Conservation (phyloP, 108 stramenopile genomes). For the Skeletonema costatum region DNA sequence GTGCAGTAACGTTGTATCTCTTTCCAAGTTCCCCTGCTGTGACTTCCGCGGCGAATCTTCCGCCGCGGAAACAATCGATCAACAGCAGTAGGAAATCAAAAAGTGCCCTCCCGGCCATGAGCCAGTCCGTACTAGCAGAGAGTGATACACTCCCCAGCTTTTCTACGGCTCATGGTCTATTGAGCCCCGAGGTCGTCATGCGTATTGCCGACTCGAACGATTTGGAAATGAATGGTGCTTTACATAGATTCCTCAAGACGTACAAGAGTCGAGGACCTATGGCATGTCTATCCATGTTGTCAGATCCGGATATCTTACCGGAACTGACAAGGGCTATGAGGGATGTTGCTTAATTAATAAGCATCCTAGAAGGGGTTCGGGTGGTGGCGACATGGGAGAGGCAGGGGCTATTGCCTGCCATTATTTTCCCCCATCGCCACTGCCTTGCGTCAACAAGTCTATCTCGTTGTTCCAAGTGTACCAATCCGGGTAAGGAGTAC, state of each 20-base stretch:
- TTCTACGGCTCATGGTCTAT: constrained; percentile 75
- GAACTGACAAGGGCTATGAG: constrained; percentile 83
- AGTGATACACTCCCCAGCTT: constrained; percentile 70
- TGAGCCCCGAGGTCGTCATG: constrained; percentile 78
- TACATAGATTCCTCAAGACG: constrained; percentile 55
- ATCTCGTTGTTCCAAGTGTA: neutral
- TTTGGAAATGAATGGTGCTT: constrained; percentile 21
- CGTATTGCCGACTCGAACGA: constrained; percentile 59
- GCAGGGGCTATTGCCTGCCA: neutral
- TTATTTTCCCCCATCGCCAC: neutral
- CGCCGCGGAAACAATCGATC: neutral
- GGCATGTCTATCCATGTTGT: constrained; percentile 80
- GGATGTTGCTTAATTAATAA: constrained; percentile 38
- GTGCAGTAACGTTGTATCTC: neutral
- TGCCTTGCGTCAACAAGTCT: neutral
- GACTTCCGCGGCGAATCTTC: neutral
- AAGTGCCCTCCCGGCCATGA: constrained; percentile 32
- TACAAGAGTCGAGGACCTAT: constrained; percentile 74
- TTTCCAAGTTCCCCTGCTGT: neutral
- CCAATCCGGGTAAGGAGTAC: constrained; percentile 5
- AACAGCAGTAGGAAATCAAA: neutral
- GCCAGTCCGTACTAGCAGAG: constrained; percentile 56
- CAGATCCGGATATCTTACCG: constrained; percentile 72
- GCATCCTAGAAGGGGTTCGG: neutral
- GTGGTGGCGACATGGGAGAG: neutral